A percentile compares a stretch with the other conserved stretches of the same genome.
These are phyloP conservation scores for Chimonanthus praecox DNA, from an alignment of 164 flowering plant species.

Conservation along the genomic window DNA sequence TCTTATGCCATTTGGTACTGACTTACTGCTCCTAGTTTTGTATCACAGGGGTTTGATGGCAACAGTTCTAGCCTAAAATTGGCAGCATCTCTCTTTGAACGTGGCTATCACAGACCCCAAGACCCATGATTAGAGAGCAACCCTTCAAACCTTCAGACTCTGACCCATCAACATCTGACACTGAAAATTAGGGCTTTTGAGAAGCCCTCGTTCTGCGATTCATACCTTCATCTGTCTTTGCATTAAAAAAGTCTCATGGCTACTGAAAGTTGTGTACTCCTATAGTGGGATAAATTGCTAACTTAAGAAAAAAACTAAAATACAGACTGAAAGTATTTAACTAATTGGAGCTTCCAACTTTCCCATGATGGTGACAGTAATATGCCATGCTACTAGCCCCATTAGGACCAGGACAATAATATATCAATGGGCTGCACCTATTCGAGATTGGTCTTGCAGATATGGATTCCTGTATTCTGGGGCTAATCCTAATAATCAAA, in stretches of 20 bases:
- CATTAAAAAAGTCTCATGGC: constrained; percentile 9
- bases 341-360: background rate
- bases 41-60: constrained; percentile 19
- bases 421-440: no score
- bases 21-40: background rate
- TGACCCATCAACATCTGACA: constrained; percentile 57
- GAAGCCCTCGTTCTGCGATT: constrained; percentile 20
- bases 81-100: constrained; percentile 20
- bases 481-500: no score
- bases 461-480: no score
- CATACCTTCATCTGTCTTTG: constrained; percentile 9
- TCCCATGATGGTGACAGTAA: background rate
- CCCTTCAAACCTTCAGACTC: constrained; percentile 18
- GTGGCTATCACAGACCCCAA: constrained; percentile 24
- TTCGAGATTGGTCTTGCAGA: no score
- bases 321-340: constrained; percentile 1
- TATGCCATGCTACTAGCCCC: background rate
- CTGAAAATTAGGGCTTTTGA: constrained; percentile 53
- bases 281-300: background rate
- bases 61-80: constrained; percentile 21
- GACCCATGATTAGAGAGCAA: constrained; percentile 42
- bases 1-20: background rate
- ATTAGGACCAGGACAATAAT: no score
- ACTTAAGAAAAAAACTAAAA: background rate
- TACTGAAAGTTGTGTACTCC: constrained; percentile 15